Base-by-base conservation (phyloP, 1,139 yeast genomes). In the Suhomyces choctaworum region DNA sequence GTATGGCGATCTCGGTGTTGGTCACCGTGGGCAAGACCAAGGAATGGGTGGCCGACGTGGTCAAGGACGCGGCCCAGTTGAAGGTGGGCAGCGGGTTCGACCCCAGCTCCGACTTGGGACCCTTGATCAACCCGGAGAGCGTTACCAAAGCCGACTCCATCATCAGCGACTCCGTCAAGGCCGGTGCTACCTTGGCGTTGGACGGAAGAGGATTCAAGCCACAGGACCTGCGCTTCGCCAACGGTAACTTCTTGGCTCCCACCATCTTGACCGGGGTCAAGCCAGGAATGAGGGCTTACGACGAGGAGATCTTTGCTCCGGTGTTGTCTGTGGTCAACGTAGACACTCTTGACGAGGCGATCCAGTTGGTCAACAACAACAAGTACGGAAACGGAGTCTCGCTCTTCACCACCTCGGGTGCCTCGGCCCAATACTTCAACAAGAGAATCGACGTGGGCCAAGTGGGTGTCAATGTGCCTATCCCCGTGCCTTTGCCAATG, bases 401-500 rank as follows among this genome's bases (percentile, higher is more conserved):
- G 10, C 62, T 83, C 43, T 83, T 82, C 68, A 83, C 92, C 14
- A 66, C 73, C 22, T 77, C 84, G 1, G 92, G 92, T 12, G 69
- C 84, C 16, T 69, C 78, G 15, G 83, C 86, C 2, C 82, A 81
- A 62, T 78, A 78, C 56, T 83, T 82, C 69, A 80, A 76, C 54
- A 80, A 77, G 64, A 74, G 78, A 49, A 77, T 82, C 42, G 85
- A 81, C 41, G 79, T 82, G 41, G 92, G 92, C 17, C 90, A 83
- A 62, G 85, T 83, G 38, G 92, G 92, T 42, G 73, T 83, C 51
- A 83, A 83, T 50, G 88, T 83, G 31, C 90, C 92, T 17, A 83
- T 83, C 46, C 92, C 90, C n/a, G 92, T 83, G 14, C 90, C 90
- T 40, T 66, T 83, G 55, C 90, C 92, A 44, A 80, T 82, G 86